Evolutionary conservation across 768 basidiomycete species (phyloP).

Genomic region (Suillus americanus): DNA sequence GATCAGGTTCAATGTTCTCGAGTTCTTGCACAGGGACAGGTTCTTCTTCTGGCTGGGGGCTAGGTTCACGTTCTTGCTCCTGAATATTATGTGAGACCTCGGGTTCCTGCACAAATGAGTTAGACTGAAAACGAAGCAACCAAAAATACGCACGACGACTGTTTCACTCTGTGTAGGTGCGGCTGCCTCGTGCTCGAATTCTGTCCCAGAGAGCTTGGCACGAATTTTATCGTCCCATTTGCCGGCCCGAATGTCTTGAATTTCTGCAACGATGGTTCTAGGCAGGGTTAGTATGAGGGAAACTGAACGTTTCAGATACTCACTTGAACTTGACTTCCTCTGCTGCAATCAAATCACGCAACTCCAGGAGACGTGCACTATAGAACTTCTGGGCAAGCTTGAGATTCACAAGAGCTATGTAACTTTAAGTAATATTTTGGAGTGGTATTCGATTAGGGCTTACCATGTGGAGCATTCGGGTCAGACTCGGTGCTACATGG

Average conservation of each 20-base stretch:
- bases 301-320: conserved; percentile 13
- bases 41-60: background rate
- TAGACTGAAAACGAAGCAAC: too few relatives aligned
- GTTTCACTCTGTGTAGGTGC: background rate
- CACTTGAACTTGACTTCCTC: conserved; percentile 84
- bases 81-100: background rate
- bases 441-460: conserved; percentile 14
- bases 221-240: conserved; percentile 57
- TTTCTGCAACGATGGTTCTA: conserved; percentile 70
- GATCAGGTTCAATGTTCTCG: background rate
- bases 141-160: background rate
- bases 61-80: background rate
- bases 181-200: background rate
- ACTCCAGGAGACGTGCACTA: conserved; percentile 63
- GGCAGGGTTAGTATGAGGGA: background rate
- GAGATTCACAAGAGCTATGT: conserved; percentile 61
- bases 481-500: conserved; percentile 39
- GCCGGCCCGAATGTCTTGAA: conserved; percentile 73
- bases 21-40: background rate
- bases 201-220: conserved; percentile 26
- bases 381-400: conserved; percentile 78
- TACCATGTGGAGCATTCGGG: conserved; percentile 55
- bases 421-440: conserved; percentile 8
- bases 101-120: background rate
- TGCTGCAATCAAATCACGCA: conserved; percentile 64